Evolutionary conservation across 768 basidiomycete genomes (phyloP), one percentile per base, ranked within the genome.

Genomic region (Serendipita vermifera): DNA sequence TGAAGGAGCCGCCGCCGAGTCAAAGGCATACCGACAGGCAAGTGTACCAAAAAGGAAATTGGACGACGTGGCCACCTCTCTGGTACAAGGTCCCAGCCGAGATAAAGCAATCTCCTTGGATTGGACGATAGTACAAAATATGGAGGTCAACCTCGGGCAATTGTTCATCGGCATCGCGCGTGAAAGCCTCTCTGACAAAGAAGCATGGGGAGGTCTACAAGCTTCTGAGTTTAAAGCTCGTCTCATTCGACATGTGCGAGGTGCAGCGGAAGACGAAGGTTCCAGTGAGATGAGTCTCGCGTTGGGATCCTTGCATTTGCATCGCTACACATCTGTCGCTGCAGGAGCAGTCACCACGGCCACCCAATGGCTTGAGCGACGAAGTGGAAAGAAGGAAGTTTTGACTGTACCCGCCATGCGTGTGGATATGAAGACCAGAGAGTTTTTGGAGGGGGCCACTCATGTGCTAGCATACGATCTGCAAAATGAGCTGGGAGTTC

Each of bases 51-150:
- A 82, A 53, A 89, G 88, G 60, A 82, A 88, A 1, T 71, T 92
- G 14, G 87, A 86, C 1, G 79, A 84, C 11, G 87, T 91, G n/a
- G 88, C 89, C 1, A 80, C 85, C 59, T 85, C 87, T 29, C 86
- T 90, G 80, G 67, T 91, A 35, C 73, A 77, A 86, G 0, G 85
- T 88, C 26, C 77, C 80, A 38, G 80, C 72, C 38, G 78, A 60
- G 86, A 87, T 67, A 73, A 75, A 13, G 84, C 83, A 57, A 67
- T 70, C 6, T 76, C 71, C 1, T 66, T 85, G 5, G 76, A 77
- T 3, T 81, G 82, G 59, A 69, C 77, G 14, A 78, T 92, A 59
- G 72, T 75, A 51, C 86, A 89, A 64, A 77, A 81, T 57, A 82
- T 92, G 76, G 81, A 79, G 59, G 76, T 92, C 46, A 77, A 75